Conservation (phyloP, 257 asterid species). For the Orobanche coerulescens region DNA sequence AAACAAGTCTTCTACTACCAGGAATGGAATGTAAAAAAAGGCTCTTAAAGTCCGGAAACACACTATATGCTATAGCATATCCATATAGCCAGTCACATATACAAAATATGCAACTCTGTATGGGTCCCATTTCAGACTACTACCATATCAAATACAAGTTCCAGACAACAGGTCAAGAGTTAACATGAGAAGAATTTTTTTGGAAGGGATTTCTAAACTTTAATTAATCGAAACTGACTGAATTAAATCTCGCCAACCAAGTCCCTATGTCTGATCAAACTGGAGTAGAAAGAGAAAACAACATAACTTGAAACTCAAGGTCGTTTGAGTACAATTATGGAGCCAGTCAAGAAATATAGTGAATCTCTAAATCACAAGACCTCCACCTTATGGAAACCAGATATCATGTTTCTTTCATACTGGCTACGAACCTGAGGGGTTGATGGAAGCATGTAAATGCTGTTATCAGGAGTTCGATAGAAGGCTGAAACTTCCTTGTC, state of each 20-base stretch:
- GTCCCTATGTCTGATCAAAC: slow-evolving; percentile 13
- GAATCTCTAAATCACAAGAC: neutral
- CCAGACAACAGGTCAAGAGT: neutral
- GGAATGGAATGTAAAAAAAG: too few relatives aligned
- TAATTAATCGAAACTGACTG: neutral
- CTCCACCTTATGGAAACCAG: slow-evolving; percentile 12
- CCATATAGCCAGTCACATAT: neutral
- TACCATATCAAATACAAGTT: slow-evolving; percentile 7
- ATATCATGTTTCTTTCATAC: slow-evolving; percentile 8
- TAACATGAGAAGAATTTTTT: neutral
- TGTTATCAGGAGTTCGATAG: slow-evolving; percentile 81
- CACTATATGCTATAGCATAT: neutral
- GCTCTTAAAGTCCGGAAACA: neutral
- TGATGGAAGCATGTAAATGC: slow-evolving; percentile 94
- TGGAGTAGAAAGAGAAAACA: slow-evolving; percentile 1
- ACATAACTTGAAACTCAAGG: slow-evolving; percentile 6
- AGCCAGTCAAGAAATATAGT: neutral
- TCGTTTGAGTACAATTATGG: neutral
- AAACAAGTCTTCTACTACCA: too few relatives aligned
- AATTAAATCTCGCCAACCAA: neutral
- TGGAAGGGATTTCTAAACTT: neutral
- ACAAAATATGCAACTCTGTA: neutral
- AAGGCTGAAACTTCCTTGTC: slow-evolving; percentile 89
- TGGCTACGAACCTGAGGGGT: slow-evolving; percentile 76
- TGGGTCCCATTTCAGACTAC: neutral